Evolutionary conservation across 768 basidiomycete species (phyloP), one percentile per base, ranked within the genome.

Genomic region (Hygrophoropsis aurantiaca): DNA sequence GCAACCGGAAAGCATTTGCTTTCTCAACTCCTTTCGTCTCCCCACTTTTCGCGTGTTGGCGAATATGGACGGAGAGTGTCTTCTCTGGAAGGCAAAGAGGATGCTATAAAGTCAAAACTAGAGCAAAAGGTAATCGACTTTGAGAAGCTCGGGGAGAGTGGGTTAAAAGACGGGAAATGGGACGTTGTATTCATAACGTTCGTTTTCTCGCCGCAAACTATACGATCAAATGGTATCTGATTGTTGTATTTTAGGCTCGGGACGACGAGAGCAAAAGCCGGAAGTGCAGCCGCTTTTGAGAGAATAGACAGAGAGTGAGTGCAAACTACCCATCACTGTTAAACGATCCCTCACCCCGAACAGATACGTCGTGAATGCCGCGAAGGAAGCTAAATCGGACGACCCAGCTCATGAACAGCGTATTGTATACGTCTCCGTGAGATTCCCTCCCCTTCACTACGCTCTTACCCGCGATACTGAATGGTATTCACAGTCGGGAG

Each of bases 261-360:
- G 8, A 90, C 88, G 16, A 82, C 81, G 10, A 72, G 67, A 20
- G 77, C 74, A 13, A 49, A 25, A 13, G 88, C 87, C 0, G 87
- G 87, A 3, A 77, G 83, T 52, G 77, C 76, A 1, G 79, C 74
- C 27, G 75, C 75, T 8, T 91, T 89, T 51, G 82, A 84, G 58
- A 86, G 80, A 69, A 88, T 91, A 47, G 90, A 90, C 56, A 70
- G 84, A 63, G 82, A 87, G 82, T 89, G 53, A 50, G 79, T 70
- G 27, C 16, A 32, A 16, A 25, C n/a, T 37, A 36, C 26, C n/a
- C n/a, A 24, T 11, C n/a, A 4, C 34, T 45, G 27, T 25, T 23
- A 19, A 5, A 10, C 11, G 40, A 27, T 27, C 7, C 27, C 27
- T 30, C 27, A 30, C 27, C 6, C 6, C 27, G 7, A 42, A 13